Evolutionary conservation across 768 basidiomycete genomes (phyloP).

Genomic region (Epithele typhae): DNA sequence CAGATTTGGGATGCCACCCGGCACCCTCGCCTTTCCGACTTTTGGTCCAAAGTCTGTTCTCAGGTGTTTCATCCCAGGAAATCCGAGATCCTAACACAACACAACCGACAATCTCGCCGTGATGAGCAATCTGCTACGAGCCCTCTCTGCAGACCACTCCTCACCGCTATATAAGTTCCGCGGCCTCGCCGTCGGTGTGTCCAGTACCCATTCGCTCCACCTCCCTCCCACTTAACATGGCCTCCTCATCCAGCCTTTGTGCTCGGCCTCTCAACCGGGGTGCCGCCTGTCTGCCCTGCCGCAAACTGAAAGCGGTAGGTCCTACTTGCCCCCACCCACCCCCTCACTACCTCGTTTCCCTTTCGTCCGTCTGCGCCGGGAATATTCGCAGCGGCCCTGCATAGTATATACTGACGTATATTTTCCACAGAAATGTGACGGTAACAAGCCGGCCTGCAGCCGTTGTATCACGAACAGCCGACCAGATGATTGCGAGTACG

Average conservation of each 20-base stretch:
- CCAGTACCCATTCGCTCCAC: background rate
- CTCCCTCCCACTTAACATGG: background rate
- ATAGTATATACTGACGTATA: no score
- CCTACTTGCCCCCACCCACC: no score
- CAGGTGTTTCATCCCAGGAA: no score
- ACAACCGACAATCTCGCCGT: no score
- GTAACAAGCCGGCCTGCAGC: slow-evolving; percentile 59
- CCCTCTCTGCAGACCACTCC: no score
- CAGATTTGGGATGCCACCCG: no score
- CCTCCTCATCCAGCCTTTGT: background rate
- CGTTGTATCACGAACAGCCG: slow-evolving; percentile 48
- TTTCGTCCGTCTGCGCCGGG: background rate
- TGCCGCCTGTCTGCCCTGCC: slow-evolving; percentile 3
- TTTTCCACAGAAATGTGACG: slow-evolving; percentile 57
- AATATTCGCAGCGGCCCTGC: background rate
- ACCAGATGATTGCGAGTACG: slow-evolving; percentile 67
- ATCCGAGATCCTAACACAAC: no score
- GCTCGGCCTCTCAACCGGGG: slow-evolving; percentile 1
- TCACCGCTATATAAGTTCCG: slow-evolving; percentile 1
- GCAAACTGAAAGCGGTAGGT: slow-evolving; percentile 6
- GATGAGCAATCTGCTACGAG: no score
- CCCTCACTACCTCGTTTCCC: no score
- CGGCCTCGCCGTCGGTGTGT: background rate
- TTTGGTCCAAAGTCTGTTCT: no score
- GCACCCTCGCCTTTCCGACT: no score